These are phyloP conservation scores for Aureobasidium zeae DNA, from an alignment of 2,329 filamentous ascomycete species.

Conservation along the genomic window DNA sequence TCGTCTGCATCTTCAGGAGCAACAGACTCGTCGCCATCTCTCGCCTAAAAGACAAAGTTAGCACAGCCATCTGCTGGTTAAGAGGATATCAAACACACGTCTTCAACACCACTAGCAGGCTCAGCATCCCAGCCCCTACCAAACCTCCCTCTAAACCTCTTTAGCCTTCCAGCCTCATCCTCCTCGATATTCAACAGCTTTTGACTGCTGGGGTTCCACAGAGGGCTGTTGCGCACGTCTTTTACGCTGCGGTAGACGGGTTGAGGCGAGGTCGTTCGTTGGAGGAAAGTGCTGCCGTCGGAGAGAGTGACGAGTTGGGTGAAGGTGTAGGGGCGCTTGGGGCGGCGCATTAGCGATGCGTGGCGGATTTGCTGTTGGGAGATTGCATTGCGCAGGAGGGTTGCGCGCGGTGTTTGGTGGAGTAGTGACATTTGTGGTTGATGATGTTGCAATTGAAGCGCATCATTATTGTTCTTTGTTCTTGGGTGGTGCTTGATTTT, in stretches of 20 bases:
- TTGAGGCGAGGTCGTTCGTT: conserved; percentile 65
- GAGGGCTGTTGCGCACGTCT: conserved; percentile 77
- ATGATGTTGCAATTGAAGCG: too few relatives aligned
- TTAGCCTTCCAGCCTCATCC: conserved; percentile 85
- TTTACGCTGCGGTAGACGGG: conserved; percentile 57
- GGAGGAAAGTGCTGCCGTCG: conserved; percentile 77
- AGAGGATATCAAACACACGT: conserved; percentile 2
- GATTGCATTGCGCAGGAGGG: conserved; percentile 14
- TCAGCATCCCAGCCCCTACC: conserved; percentile 71
- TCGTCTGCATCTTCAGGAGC: conserved; percentile 38
- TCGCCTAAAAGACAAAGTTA: conserved; percentile 22
- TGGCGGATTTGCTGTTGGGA: conserved; percentile 54
- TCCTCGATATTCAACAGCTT: conserved; percentile 81
- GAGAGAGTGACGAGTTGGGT: conserved; percentile 92
- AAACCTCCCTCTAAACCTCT: conserved; percentile 76
- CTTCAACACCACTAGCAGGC: conserved; percentile 20
- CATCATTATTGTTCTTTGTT: too few relatives aligned
- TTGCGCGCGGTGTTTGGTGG: conserved; percentile 8
- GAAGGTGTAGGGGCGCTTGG: conserved; percentile 90
- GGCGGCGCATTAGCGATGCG: conserved; percentile 76
- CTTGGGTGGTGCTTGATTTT: conserved; percentile 5
- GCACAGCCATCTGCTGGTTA: neutral
- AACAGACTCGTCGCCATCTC: conserved; percentile 43
- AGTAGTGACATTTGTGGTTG: conserved; percentile 3
- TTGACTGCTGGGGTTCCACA: conserved; percentile 83